These are phyloP conservation scores for Friedmanniomyces endolithicus DNA, from an alignment of 495 filamentous ascomycete species.

Conservation along the genomic window DNA sequence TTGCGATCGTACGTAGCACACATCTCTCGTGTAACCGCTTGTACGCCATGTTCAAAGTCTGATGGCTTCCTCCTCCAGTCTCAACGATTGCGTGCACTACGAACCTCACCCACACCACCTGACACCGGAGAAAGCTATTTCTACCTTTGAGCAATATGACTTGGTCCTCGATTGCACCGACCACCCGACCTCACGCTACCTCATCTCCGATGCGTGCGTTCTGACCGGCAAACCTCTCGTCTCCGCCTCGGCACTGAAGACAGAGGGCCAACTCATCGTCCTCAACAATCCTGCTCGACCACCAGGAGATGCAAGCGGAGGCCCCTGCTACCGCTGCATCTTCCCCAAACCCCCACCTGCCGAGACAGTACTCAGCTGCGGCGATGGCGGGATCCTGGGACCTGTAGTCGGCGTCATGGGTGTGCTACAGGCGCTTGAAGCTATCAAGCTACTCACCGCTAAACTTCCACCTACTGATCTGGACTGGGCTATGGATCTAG, in stretches of 20 bases:
- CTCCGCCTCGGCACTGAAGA: constrained; percentile 74
- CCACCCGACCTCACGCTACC: constrained; percentile 77
- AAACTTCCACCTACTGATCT: neutral
- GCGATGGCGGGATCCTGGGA: constrained; percentile 83
- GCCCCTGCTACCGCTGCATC: constrained; percentile 88
- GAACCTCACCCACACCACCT: constrained; percentile 48
- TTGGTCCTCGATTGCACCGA: constrained; percentile 90
- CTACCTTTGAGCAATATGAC: constrained; percentile 58
- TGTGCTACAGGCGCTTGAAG: constrained; percentile 76
- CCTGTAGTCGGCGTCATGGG: constrained; percentile 94
- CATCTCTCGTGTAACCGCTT: neutral
- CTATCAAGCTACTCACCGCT: constrained; percentile 63
- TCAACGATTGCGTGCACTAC: constrained; percentile 61
- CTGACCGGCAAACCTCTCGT: constrained; percentile 67
- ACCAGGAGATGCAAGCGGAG: constrained; percentile 38
- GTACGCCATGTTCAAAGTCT: neutral
- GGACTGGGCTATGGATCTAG: neutral
- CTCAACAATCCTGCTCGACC: constrained; percentile 54
- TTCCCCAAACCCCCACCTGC: constrained; percentile 79
- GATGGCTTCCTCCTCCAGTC: constrained; percentile 25
- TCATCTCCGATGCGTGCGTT: constrained; percentile 83
- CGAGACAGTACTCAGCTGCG: constrained; percentile 64
- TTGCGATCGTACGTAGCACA: constrained; percentile 43
- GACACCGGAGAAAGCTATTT: constrained; percentile 48
- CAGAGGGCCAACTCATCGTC: constrained; percentile 81